Evolutionary conservation across 2,329 filamentous ascomycete species (phyloP), one percentile per base, ranked within the genome.

Genomic region (Sporothrix brunneoviolacea): DNA sequence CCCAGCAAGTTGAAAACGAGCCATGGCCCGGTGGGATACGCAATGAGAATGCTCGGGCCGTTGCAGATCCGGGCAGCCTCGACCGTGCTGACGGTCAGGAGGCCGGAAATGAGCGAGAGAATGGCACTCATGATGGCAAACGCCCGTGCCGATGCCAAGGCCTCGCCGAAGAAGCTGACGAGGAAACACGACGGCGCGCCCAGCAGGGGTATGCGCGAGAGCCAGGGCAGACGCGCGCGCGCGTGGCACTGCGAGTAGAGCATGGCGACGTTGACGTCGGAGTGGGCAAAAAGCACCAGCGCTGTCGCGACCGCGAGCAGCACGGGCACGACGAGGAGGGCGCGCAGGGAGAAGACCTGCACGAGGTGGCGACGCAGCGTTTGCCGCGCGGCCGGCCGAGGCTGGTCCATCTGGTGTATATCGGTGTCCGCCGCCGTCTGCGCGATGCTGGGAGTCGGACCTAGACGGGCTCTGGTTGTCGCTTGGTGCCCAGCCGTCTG

Each of bases 161-260:
- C 70, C 24, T 64, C 64, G 53, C 67, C 63, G 61, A 77, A 71
- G 66, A 76, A 75, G 66, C 69, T 71, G 59, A 76, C 64, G 51
- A 75, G 60, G 61, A 74, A 77, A 63, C 75, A 79, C 24, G 66
- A 52, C 15, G 72, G 70, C 2, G 72, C 64, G 33, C 73, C 73
- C 21, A 78, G 48, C 38, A 70, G 53, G 6, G 73, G 73, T 3
- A 75, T 58, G n/a, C 61, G 68, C 40, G 69, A 70, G 19, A 79
- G 60, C 10, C 5, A n/a, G 10, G 71, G 72, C 19, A 77, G 59
- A 15, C 70, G 70, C 8, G 72, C 62, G 52, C 63, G 70, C 2
- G 75, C 65, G 59, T 76, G 70, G 62, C 75, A 79, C 57, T 77
- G 74, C 38, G 73, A 76, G 65, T 71, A 77, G 53, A 79, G 72